Percentiles rank a stretch among this genome's conserved stretches.
phyloP scores from a whole-genome alignment of 1,139 yeast genomes.

The Scheffersomyces lignicola region DNA sequence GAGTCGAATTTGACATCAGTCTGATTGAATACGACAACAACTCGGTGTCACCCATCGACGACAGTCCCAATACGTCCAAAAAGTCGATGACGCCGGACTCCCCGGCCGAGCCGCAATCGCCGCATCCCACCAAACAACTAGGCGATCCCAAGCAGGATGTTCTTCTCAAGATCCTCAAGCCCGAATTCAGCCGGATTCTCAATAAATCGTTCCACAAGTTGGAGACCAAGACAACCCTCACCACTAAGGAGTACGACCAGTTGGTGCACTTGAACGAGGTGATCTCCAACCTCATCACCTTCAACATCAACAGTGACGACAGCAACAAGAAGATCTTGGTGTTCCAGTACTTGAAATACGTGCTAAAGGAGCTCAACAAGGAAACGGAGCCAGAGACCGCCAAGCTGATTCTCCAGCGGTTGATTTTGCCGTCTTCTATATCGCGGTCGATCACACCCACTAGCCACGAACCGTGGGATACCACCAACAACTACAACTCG shows the following conservation, averaged over 20 bases:
- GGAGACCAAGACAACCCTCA: slow-evolving; percentile 31
- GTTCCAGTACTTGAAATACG: slow-evolving; percentile 42
- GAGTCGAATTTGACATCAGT: slow-evolving; percentile 40
- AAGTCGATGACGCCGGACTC: slow-evolving; percentile 18
- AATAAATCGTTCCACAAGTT: slow-evolving; percentile 38
- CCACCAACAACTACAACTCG: slow-evolving; percentile 6
- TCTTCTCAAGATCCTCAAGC: slow-evolving; percentile 17
- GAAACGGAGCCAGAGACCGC: slow-evolving; percentile 15
- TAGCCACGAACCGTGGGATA: slow-evolving; percentile 7
- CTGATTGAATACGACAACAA: slow-evolving; percentile 20
- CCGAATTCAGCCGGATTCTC: slow-evolving; percentile 33
- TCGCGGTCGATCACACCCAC: neutral
- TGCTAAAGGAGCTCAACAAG: slow-evolving; percentile 35
- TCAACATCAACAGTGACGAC: slow-evolving; percentile 19
- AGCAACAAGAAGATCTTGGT: slow-evolving; percentile 29
- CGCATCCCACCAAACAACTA: too few species aligned
- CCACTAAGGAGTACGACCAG: slow-evolving; percentile 37
- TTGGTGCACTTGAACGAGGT: slow-evolving; percentile 34
- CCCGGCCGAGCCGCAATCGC: slow-evolving; percentile 12
- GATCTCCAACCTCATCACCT: slow-evolving; percentile 27
- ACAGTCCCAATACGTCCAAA: slow-evolving; percentile 14
- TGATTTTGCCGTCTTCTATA: slow-evolving; percentile 16
- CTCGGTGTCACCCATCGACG: slow-evolving; percentile 7
- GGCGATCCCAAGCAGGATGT: slow-evolving; percentile 23
- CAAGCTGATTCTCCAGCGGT: slow-evolving; percentile 24